These are phyloP conservation scores for Cercospora sp. DNA, from an alignment of 2,329 filamentous ascomycete genomes.

Conservation along the genomic window DNA sequence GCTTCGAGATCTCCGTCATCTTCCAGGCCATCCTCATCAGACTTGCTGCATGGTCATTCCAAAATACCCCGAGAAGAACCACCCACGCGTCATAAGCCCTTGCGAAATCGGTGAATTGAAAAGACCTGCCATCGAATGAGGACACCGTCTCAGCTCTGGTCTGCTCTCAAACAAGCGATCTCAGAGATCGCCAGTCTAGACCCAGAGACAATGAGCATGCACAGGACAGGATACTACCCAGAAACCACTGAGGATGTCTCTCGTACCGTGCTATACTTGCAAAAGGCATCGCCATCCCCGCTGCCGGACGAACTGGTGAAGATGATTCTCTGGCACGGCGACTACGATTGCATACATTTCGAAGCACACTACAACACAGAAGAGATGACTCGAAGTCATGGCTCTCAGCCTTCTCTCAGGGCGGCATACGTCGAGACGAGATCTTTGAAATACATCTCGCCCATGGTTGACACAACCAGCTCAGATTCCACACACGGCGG, in stretches of 20 bases:
- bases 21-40: not conserved
- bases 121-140: not conserved
- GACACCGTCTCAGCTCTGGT: not conserved
- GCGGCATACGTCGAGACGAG: conserved; percentile 20
- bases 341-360: conserved; percentile 27
- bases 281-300: conserved; percentile 12
- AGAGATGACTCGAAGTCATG: conserved; percentile 3
- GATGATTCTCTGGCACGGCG: conserved; percentile 20
- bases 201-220: not conserved
- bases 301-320: conserved; percentile 23
- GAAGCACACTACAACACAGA: not conserved
- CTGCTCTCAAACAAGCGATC: not conserved
- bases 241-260: conserved; percentile 15
- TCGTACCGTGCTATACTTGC: conserved; percentile 12
- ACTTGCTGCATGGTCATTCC: not conserved
- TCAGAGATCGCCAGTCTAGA: not conserved
- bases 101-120: not conserved
- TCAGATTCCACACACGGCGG: not conserved
- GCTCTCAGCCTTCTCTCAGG: conserved; percentile 4
- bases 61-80: not conserved
- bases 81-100: not conserved
- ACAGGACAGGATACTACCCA: conserved; percentile 8
- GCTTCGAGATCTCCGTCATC: not conserved
- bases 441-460: conserved; percentile 13
- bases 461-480: not conserved